phyloP scores from a whole-genome alignment of 2,329 filamentous ascomycete species.

The Epichloe amarillans region DNA sequence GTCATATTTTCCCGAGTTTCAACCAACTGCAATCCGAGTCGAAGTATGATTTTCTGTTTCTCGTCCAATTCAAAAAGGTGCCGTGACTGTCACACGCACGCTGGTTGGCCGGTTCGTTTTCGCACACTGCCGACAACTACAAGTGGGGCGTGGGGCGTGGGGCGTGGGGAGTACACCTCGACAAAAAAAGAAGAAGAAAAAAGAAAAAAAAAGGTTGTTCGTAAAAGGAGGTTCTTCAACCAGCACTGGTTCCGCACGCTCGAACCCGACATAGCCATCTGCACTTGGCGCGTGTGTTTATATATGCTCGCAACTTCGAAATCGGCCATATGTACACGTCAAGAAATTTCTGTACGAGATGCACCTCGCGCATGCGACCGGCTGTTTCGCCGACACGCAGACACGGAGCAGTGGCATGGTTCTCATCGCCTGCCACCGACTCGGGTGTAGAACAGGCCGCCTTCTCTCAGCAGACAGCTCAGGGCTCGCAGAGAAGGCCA shows the following conservation, averaged over 20 bases:
- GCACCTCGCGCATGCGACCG: slow-evolving; percentile 16
- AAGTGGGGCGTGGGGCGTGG: background rate
- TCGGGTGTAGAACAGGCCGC: background rate
- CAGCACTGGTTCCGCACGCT: background rate
- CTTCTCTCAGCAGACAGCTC: background rate
- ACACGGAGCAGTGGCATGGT: slow-evolving; percentile 8
- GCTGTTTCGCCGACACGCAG: background rate
- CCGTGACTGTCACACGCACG: background rate
- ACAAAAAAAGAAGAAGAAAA: no score
- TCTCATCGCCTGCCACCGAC: slow-evolving; percentile 12
- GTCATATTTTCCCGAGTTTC: no score
- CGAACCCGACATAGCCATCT: background rate
- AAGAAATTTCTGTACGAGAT: slow-evolving; percentile 22
- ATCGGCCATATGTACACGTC: slow-evolving; percentile 20
- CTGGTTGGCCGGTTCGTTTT: background rate
- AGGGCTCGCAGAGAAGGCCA: background rate
- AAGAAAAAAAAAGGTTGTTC: background rate
- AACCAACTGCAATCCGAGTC: no score
- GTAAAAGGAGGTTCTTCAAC: background rate
- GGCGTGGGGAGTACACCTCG: background rate
- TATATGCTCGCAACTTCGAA: background rate
- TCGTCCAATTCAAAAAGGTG: no score
- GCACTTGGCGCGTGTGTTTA: background rate
- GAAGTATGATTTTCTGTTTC: no score
- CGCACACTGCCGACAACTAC: background rate